These are phyloP conservation scores for Fusarium vanettenii DNA, from an alignment of 2,329 filamentous ascomycete genomes.

Conservation along the genomic window DNA sequence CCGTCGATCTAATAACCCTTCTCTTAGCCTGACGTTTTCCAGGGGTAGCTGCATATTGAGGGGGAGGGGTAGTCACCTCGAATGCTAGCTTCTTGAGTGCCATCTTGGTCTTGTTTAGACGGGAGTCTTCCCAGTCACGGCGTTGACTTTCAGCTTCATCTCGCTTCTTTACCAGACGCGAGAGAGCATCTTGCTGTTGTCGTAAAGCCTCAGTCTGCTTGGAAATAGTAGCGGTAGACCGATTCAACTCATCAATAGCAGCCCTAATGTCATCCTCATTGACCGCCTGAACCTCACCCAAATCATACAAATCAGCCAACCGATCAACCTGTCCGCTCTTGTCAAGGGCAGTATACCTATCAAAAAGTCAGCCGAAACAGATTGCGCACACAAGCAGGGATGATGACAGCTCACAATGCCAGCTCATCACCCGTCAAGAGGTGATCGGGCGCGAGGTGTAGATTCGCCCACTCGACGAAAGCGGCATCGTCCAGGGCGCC, in stretches of 20 bases:
- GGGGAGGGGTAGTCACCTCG: constrained; percentile 48
- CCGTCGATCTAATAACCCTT: constrained; percentile 57
- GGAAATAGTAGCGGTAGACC: constrained; percentile 72
- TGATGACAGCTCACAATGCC: constrained; percentile 55
- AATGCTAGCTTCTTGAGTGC: constrained; percentile 55
- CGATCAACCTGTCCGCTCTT: constrained; percentile 60
- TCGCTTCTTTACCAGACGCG: constrained; percentile 58
- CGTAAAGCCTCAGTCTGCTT: constrained; percentile 72
- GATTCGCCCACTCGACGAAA: constrained; percentile 60
- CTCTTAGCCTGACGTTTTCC: constrained; percentile 1
- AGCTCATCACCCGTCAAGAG: constrained; percentile 67
- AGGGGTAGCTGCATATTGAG: not conserved
- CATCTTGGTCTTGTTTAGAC: constrained; percentile 47
- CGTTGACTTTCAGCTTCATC: constrained; percentile 46
- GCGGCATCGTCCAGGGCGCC: constrained; percentile 51
- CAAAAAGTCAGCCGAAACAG: constrained; percentile 20
- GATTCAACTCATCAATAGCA: constrained; percentile 72
- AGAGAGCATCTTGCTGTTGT: constrained; percentile 71
- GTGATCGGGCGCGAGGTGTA: constrained; percentile 62
- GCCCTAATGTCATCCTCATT: constrained; percentile 69
- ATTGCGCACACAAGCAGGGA: constrained; percentile 9
- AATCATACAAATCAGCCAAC: constrained; percentile 58
- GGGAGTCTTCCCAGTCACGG: constrained; percentile 44
- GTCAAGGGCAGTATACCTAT: constrained; percentile 63
- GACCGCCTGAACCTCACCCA: constrained; percentile 62